Evolutionary conservation across 176 grass and related monocot genomes (phyloP).

Genomic region (Eragrostis curvula): DNA sequence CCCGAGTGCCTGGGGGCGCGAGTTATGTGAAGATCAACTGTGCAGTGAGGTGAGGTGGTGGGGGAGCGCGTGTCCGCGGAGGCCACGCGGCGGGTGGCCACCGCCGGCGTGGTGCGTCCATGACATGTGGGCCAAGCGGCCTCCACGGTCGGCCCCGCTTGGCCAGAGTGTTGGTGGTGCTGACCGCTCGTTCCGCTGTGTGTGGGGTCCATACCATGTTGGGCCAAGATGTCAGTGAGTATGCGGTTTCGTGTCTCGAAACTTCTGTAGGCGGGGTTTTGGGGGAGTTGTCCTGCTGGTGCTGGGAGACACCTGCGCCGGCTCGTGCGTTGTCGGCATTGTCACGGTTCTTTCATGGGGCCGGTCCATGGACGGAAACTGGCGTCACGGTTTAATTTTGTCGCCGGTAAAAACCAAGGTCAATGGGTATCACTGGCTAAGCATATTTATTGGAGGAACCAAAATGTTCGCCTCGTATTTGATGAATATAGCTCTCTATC

Average conservation of each 20-base stretch:
- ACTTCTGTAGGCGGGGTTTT: not conserved
- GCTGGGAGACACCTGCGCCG: conserved; percentile 38
- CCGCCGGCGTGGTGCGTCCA: not conserved
- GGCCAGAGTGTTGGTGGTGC: no score
- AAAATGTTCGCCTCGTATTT: not conserved
- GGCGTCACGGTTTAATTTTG: not conserved
- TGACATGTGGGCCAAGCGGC: not conserved
- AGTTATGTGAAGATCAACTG: not conserved
- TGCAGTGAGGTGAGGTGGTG: not conserved
- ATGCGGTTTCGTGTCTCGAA: not conserved
- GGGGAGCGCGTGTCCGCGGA: conserved; percentile 4
- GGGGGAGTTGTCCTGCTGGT: conserved; percentile 19
- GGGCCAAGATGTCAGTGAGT: not conserved
- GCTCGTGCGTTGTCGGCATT: conserved; percentile 14
- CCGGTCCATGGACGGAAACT: not conserved
- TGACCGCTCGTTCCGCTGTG: not conserved
- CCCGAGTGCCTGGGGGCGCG: not conserved
- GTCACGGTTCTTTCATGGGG: not conserved
- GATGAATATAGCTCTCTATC: not conserved
- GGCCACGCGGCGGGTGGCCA: conserved; percentile 29
- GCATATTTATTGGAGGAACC: not conserved
- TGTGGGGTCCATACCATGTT: not conserved
- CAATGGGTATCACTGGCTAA: not conserved
- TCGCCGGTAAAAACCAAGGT: not conserved
- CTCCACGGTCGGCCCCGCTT: not conserved